A percentile compares a stretch with the other conserved stretches of the same genome.
phyloP scores from a whole-genome alignment of 2,329 filamentous ascomycete genomes.

The Colletotrichum musae region DNA sequence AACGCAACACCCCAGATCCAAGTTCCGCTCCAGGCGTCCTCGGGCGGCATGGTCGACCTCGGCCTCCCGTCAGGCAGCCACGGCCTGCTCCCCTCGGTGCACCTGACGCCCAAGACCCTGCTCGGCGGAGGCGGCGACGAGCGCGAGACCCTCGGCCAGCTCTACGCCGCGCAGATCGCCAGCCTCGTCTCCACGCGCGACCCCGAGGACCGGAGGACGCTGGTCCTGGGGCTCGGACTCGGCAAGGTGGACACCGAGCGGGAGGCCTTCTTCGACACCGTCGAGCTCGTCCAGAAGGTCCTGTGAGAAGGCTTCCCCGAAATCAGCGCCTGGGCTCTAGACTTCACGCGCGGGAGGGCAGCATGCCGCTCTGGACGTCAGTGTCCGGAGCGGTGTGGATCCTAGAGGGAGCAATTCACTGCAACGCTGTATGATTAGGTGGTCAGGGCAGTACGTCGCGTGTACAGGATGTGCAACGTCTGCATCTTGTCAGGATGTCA shows the following conservation, averaged over 20 bases:
- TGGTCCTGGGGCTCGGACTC: slow-evolving; percentile 75
- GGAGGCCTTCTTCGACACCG: slow-evolving; percentile 74
- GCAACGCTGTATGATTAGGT: no score
- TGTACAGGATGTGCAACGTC: no score
- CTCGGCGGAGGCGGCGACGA: slow-evolving; percentile 86
- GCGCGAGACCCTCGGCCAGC: slow-evolving; percentile 86
- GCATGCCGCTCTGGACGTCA: no score
- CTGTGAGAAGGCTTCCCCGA: slow-evolving; percentile 54
- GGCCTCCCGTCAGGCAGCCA: slow-evolving; percentile 61
- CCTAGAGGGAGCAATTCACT: no score
- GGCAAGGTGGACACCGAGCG: slow-evolving; percentile 64
- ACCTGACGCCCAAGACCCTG: slow-evolving; percentile 88
- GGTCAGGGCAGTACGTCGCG: no score
- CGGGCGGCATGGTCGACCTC: slow-evolving; percentile 75
- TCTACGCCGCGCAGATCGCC: slow-evolving; percentile 91
- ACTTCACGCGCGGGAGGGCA: no score
- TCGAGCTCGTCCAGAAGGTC: slow-evolving; percentile 74
- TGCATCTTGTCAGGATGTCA: no score
- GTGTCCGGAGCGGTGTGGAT: no score
- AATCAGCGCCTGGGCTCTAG: no score
- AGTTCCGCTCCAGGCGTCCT: slow-evolving; percentile 80
- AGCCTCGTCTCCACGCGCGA: slow-evolving; percentile 81
- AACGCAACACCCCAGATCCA: slow-evolving; percentile 70
- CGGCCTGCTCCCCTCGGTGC: slow-evolving; percentile 79
- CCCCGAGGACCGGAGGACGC: slow-evolving; percentile 72